Base-by-base conservation (phyloP, 345 rosid species). In the Gossypium turneri region DNA sequence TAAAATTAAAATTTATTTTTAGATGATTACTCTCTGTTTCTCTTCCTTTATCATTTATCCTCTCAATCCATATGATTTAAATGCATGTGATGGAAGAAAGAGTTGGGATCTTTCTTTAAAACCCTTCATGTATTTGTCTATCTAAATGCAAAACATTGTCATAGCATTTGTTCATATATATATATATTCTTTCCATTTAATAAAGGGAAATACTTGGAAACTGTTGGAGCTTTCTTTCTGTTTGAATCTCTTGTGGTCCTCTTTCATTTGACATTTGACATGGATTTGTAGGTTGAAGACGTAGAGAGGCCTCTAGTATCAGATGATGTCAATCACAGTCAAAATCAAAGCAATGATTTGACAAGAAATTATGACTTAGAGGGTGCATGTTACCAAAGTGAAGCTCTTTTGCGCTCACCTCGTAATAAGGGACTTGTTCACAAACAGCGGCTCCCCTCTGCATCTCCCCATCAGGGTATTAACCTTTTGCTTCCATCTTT, bases 241-340 rank as follows among this genome's bases (percentile, higher is more conserved):
- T 69, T 24, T 53, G 7, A 2, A 65, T 19, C 34, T 66, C 41
- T 65, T 29, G 24, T 70, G 24, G 56, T 65, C 78, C 15, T 78
- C 11, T 58, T 71, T 70, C 75, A 66, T 67, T 45, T 71, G 66
- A 73, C 12, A 38, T 53, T 48, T 29, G 41, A 58, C 22, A 10
- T 25, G 52, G 10, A 17, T 75, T 45, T 71, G 65, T 75, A 92
- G 97, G 82, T 70, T 19, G 91, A 79, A 55, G 97, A 89, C 56
- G 81, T 91, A 75, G 94, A 90, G 75, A 83, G 93, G 77, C 94
- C 96, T 27, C 94, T 95, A 77, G 76, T 93, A 41, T 78, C 90
- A 13, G 90, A 89, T 79, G 80, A 78, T 66, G 90, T 53, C 8
- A 81, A 80, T 56, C 43, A 75, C 71, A 71, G 77, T 70, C 84